phyloP scores from a whole-genome alignment of 1,284 basidiomycete genomes.

The Pseudozyma flocculosa region DNA sequence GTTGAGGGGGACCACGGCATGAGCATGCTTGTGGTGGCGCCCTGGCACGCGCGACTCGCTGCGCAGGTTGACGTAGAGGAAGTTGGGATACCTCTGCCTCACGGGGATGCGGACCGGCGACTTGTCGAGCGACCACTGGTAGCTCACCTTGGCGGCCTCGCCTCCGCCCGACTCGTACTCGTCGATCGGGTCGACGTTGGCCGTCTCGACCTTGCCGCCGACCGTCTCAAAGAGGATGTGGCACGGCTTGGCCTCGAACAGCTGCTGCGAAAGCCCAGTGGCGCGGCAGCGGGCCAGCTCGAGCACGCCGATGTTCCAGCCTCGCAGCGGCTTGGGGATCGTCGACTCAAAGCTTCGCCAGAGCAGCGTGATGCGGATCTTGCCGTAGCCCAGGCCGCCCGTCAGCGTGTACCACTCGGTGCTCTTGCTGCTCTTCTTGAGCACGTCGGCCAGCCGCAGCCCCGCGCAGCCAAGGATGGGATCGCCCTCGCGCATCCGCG shows the following conservation, averaged over 20 bases:
- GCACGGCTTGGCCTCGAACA: conserved; percentile 34
- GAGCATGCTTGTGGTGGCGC: conserved; percentile 30
- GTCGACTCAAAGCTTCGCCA: conserved; percentile 45
- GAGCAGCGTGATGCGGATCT: conserved; percentile 43
- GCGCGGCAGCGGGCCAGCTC: conserved; percentile 35
- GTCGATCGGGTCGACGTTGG: conserved; percentile 15
- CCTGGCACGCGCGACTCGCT: conserved; percentile 44
- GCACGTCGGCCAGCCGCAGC: conserved; percentile 36
- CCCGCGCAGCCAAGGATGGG: conserved; percentile 48
- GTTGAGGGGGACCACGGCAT: conserved; percentile 38
- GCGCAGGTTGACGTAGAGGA: conserved; percentile 35
- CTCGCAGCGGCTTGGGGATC: conserved; percentile 41
- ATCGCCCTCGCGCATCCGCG: conserved; percentile 46
- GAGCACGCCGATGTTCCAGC: conserved; percentile 50
- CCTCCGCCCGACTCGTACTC: conserved; percentile 28
- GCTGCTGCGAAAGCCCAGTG: conserved; percentile 15
- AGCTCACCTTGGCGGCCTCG: conserved; percentile 28
- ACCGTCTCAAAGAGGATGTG: conserved; percentile 40
- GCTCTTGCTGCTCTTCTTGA: conserved; percentile 24
- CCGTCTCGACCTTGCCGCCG: conserved; percentile 36
- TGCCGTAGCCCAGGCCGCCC: conserved; percentile 46
- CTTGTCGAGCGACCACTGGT: conserved; percentile 25
- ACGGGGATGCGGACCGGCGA: conserved; percentile 29
- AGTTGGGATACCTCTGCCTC: conserved; percentile 32
- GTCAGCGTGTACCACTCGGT: conserved; percentile 45